Evolutionary conservation across 2,329 filamentous ascomycete species (phyloP).

Genomic region (Gnomoniopsis smithogilvyi): DNA sequence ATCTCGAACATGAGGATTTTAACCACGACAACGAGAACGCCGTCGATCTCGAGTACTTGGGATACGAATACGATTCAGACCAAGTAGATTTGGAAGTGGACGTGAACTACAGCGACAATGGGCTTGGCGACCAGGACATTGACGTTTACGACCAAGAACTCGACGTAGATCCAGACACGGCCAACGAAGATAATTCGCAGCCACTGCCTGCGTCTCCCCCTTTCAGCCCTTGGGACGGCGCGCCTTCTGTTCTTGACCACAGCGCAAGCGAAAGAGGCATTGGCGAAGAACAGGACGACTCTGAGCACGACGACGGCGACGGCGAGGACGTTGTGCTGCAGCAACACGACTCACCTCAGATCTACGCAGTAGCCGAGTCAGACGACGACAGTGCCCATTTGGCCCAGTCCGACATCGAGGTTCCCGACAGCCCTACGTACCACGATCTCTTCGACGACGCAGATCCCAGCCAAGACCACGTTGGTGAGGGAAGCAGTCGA

Average conservation of each 20-base stretch:
- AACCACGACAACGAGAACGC: slow-evolving; percentile 5
- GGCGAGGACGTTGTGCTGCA: neutral
- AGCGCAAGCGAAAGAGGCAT: neutral
- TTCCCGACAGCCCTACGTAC: neutral
- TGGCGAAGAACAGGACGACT: neutral
- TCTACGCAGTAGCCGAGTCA: neutral
- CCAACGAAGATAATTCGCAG: neutral
- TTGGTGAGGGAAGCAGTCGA: neutral
- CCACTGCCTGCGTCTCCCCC: neutral
- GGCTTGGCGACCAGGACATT: neutral
- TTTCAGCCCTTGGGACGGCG: neutral
- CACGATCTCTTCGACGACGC: neutral
- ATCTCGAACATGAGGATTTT: neutral
- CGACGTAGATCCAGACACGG: neutral
- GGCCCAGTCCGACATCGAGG: neutral
- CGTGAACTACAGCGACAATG: neutral
- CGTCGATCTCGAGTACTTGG: neutral
- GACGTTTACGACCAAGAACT: neutral
- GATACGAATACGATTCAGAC: neutral
- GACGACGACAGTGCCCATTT: neutral
- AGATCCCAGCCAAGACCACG: neutral
- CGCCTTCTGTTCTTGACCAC: neutral
- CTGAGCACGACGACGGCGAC: too few relatives aligned
- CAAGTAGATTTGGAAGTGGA: neutral
- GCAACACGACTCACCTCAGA: neutral